A percentile compares a stretch with the other conserved stretches of the same genome.
phyloP scores from a whole-genome alignment of 2,329 filamentous ascomycete genomes.

The Aspergillus sp. region DNA sequence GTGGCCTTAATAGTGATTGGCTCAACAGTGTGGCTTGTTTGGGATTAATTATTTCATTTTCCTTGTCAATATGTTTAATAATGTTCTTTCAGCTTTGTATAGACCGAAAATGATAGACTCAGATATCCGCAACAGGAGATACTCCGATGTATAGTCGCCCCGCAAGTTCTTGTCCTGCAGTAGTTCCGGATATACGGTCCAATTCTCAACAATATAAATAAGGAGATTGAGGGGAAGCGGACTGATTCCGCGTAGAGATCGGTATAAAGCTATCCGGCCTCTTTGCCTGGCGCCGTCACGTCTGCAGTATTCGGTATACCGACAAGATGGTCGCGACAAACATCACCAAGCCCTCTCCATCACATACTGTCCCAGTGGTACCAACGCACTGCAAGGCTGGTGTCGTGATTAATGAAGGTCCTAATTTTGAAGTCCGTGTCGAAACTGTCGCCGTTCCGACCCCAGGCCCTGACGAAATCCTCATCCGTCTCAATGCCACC shows the following conservation, averaged over 20 bases:
- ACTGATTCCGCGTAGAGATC: background rate
- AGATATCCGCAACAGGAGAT: no score
- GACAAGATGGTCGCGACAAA: background rate
- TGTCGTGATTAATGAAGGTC: constrained; percentile 46
- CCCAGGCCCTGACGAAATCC: constrained; percentile 48
- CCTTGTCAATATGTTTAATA: background rate
- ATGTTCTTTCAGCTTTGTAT: background rate
- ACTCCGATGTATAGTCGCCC: background rate
- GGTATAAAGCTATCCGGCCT: background rate
- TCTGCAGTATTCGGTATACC: background rate
- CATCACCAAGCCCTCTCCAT: background rate
- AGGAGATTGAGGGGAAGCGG: background rate
- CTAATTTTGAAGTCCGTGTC: constrained; percentile 43
- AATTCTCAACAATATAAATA: background rate
- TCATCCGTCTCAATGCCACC: constrained; percentile 52
- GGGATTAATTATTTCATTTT: constrained; percentile 16
- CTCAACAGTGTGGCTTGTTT: constrained; percentile 32
- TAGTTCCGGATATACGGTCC: background rate
- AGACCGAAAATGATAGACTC: background rate
- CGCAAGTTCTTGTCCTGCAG: background rate
- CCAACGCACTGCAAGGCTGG: constrained; percentile 47
- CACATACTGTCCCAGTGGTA: constrained; percentile 18
- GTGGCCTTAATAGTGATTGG: constrained; percentile 28
- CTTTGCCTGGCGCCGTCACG: background rate
- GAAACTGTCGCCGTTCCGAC: constrained; percentile 45